Conservation (phyloP, 306 rosid species). For the Canavalia ensiformis region DNA sequence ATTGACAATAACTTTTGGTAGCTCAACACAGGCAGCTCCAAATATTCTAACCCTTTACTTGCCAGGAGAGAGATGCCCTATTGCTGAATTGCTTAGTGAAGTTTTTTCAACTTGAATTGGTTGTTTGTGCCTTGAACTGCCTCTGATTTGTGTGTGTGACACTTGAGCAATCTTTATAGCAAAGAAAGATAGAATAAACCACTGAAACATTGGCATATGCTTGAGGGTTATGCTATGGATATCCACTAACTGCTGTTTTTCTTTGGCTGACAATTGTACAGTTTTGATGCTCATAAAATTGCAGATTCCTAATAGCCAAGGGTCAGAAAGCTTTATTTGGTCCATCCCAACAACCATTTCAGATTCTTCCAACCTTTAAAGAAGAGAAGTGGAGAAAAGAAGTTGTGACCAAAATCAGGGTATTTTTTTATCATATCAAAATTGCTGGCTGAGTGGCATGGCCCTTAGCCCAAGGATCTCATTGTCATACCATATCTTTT, state of each 20-base stretch:
- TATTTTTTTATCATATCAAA: constrained; percentile 25
- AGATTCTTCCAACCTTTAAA: constrained; percentile 29
- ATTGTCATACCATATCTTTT: neutral
- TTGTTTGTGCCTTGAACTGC: constrained; percentile 32
- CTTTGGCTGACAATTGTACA: constrained; percentile 9
- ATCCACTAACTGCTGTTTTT: constrained; percentile 24
- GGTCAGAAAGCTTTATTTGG: constrained; percentile 33
- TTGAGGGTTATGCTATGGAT: constrained; percentile 46
- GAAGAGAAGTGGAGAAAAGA: constrained; percentile 45
- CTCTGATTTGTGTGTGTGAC: constrained; percentile 27
- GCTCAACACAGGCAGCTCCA: neutral
- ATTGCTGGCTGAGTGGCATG: constrained; percentile 11
- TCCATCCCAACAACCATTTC: constrained; percentile 9
- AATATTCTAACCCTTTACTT: constrained; percentile 28
- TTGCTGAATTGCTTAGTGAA: constrained; percentile 51
- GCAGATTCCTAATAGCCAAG: constrained; percentile 26
- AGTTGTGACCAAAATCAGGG: constrained; percentile 30
- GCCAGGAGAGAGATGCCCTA: constrained; percentile 63
- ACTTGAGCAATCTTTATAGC: constrained; percentile 15
- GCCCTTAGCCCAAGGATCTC: constrained; percentile 7
- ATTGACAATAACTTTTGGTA: neutral
- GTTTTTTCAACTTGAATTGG: neutral
- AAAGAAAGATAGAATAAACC: constrained; percentile 44
- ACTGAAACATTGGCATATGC: constrained; percentile 49
- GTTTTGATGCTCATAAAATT: constrained; percentile 37